Percentiles rank a stretch among this genome's conserved stretches.
Evolutionary conservation across 2,329 filamentous ascomycete species (phyloP).

Genomic region (Ophiocordyceps sinensis): DNA sequence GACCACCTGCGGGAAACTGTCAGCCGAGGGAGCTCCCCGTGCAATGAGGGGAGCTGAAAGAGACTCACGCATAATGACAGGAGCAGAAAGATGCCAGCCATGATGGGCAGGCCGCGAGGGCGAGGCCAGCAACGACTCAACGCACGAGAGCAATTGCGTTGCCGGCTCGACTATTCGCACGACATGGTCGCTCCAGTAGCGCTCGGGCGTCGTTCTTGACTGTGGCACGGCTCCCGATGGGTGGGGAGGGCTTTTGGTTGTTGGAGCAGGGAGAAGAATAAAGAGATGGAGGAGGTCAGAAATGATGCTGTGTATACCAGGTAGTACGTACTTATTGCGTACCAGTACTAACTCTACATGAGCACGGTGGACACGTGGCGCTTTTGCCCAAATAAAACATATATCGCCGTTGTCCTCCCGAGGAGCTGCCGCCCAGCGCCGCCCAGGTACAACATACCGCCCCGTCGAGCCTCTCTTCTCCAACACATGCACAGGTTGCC

Average conservation of each 20-base stretch:
- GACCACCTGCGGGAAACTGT: conserved; percentile 26
- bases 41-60: background rate
- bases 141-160: background rate
- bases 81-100: conserved; percentile 25
- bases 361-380: no score
- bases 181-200: background rate
- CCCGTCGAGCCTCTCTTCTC: no score
- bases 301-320: no score
- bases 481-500: no score
- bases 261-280: background rate
- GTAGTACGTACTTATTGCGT: no score
- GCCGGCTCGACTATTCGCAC: background rate
- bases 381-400: no score
- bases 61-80: conserved; percentile 25
- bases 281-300: no score
- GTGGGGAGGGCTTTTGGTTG: background rate
- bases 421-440: no score
- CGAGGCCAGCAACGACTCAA: background rate
- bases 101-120: conserved; percentile 8
- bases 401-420: no score
- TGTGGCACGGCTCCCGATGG: background rate
- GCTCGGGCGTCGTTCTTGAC: background rate
- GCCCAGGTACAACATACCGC: no score
- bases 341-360: no score
- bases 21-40: background rate